phyloP scores from a whole-genome alignment of 1,139 yeast species.

The Magnusiomyces magnusii region DNA sequence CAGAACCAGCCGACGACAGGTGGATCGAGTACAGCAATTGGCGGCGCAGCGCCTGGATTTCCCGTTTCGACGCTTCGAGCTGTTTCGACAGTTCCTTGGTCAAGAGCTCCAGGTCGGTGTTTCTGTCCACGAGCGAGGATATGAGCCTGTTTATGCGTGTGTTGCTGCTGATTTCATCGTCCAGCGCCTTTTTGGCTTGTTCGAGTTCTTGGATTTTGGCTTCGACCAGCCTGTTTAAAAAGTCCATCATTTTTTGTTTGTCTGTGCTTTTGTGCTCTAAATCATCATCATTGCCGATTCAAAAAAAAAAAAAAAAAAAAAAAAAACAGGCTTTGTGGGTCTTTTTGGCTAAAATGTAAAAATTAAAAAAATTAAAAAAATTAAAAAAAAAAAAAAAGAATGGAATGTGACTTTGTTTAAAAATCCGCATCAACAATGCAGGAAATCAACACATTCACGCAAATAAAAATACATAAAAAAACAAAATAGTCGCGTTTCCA shows the following conservation, averaged over 20 bases:
- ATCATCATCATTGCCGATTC: not conserved
- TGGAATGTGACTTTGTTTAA: no score
- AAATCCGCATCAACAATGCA: no score
- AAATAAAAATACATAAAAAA: no score
- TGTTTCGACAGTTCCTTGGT: not conserved
- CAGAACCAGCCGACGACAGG: not conserved
- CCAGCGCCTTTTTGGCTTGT: not conserved
- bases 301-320: no score
- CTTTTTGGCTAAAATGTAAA: no score
- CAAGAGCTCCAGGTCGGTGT: not conserved
- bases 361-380: no score
- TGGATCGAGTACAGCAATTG: not conserved
- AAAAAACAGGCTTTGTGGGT: no score
- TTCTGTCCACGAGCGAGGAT: not conserved
- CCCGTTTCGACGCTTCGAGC: not conserved
- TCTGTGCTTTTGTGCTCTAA: not conserved
- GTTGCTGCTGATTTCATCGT: not conserved
- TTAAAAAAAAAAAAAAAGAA: no score
- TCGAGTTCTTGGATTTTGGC: no score
- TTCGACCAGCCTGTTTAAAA: not conserved
- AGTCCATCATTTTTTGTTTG: not conserved
- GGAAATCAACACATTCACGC: no score
- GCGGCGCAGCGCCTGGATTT: not conserved
- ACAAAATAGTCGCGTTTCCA: no score
- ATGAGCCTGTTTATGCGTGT: not conserved